Conservation (phyloP, 805 yeast genomes). For the Cyberlindnera maritima region DNA sequence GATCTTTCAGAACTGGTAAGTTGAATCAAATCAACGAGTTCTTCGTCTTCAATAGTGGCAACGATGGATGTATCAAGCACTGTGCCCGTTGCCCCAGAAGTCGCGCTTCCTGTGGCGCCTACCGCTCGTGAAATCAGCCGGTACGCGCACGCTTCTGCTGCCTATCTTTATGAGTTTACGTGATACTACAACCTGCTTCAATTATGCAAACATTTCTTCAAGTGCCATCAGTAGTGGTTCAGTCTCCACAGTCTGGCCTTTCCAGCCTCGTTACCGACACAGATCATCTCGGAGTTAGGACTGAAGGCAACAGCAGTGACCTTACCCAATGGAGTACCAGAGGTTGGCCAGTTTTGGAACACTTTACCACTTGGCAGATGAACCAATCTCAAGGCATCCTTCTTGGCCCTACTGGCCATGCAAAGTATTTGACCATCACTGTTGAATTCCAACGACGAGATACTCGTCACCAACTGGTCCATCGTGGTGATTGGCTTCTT, state of each 20-base stretch:
- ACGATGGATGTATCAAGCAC: too few species aligned
- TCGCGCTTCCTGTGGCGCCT: neutral
- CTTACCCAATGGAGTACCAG: slow-evolving; percentile 93
- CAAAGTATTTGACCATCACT: slow-evolving; percentile 88
- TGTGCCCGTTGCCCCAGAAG: neutral
- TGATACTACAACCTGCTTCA: too few species aligned
- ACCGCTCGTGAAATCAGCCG: too few species aligned
- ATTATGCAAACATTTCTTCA: too few species aligned
- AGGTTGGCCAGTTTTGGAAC: slow-evolving; percentile 95
- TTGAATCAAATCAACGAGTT: too few species aligned
- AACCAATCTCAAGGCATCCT: slow-evolving; percentile 82
- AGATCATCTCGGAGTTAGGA: slow-evolving; percentile 77
- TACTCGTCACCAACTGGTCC: slow-evolving; percentile 78
- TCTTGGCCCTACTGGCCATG: slow-evolving; percentile 79
- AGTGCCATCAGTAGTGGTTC: slow-evolving; percentile 58
- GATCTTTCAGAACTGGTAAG: too few species aligned
- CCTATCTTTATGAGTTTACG: neutral
- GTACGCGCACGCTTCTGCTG: too few species aligned
- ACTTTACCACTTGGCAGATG: slow-evolving; percentile 87
- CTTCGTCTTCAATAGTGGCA: too few species aligned
- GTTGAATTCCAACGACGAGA: slow-evolving; percentile 70
- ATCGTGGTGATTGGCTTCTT: slow-evolving; percentile 60
- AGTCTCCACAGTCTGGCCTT: slow-evolving; percentile 85
- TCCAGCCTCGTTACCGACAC: slow-evolving; percentile 90
- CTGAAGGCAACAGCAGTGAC: slow-evolving; percentile 81